Evolutionary conservation across 2,329 filamentous ascomycete species (phyloP).

Genomic region (Aspergillus bombycis): DNA sequence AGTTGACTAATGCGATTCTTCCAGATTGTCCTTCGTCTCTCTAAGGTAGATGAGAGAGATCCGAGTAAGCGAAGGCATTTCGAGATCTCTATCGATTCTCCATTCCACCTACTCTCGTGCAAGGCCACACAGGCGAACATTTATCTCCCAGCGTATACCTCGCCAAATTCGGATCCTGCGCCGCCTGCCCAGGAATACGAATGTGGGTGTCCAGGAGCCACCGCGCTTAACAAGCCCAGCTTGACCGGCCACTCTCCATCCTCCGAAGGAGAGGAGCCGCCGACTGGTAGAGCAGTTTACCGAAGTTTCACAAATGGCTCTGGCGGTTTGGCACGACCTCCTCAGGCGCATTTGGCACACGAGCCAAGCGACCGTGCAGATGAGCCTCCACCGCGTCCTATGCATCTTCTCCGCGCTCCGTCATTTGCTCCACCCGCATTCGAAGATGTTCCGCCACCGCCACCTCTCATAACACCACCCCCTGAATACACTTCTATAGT

Average conservation of each 20-base stretch:
- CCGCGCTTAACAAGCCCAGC: slow-evolving; percentile 40
- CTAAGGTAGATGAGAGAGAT: slow-evolving; percentile 77
- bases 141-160: slow-evolving; percentile 77
- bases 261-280: slow-evolving; percentile 35
- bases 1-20: slow-evolving; percentile 16
- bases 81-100: slow-evolving; percentile 94
- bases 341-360: slow-evolving; percentile 52
- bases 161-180: slow-evolving; percentile 53
- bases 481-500: slow-evolving; percentile 82
- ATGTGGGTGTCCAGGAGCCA: slow-evolving; percentile 70
- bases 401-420: slow-evolving; percentile 79
- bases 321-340: slow-evolving; percentile 49
- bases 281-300: slow-evolving; percentile 25
- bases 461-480: slow-evolving; percentile 75
- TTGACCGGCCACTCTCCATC: slow-evolving; percentile 25
- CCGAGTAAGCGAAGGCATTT: slow-evolving; percentile 82
- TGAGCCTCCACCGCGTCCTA: slow-evolving; percentile 63
- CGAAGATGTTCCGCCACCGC: slow-evolving; percentile 76
- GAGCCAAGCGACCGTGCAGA: slow-evolving; percentile 50
- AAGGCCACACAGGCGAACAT: slow-evolving; percentile 91
- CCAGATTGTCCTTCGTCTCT: slow-evolving; percentile 89
- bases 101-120: slow-evolving; percentile 90
- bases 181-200: slow-evolving; percentile 61
- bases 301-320: slow-evolving; percentile 46
- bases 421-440: slow-evolving; percentile 89